These are phyloP conservation scores for Aspergillus carlsbadensis DNA, from an alignment of 495 filamentous ascomycete genomes.

Conservation along the genomic window DNA sequence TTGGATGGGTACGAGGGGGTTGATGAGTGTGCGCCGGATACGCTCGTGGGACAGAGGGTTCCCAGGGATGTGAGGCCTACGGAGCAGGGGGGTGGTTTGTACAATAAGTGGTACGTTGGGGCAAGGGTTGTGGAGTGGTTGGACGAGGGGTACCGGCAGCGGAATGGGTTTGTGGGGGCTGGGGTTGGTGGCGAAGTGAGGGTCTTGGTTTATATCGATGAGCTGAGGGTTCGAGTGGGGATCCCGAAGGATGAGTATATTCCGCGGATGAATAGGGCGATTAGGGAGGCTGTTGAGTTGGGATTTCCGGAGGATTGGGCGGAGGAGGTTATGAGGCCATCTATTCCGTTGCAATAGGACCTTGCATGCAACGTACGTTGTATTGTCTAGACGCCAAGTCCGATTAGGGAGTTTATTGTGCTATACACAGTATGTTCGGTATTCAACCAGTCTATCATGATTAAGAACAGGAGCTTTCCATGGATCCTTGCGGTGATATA, in stretches of 20 bases:
- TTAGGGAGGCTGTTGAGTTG: slow-evolving; percentile 56
- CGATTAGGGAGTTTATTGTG: slow-evolving; percentile 1
- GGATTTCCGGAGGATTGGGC: slow-evolving; percentile 60
- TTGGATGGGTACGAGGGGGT: slow-evolving; percentile 45
- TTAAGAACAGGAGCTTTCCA: slow-evolving; percentile 8
- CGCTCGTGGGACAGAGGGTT: slow-evolving; percentile 20
- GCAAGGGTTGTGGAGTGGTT: slow-evolving; percentile 37
- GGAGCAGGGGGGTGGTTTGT: slow-evolving; percentile 35
- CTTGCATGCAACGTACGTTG: too few relatives aligned
- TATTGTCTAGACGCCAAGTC: background rate
- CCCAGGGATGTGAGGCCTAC: slow-evolving; percentile 39
- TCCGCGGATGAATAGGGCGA: slow-evolving; percentile 64
- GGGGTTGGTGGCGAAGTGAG: slow-evolving; percentile 32
- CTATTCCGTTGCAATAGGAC: slow-evolving; percentile 41
- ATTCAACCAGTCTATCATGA: slow-evolving; percentile 8
- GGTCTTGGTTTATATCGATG: slow-evolving; percentile 59
- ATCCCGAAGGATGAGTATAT: slow-evolving; percentile 63
- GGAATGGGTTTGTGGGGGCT: slow-evolving; percentile 9
- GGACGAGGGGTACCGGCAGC: slow-evolving; percentile 20
- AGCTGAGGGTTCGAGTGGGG: slow-evolving; percentile 30
- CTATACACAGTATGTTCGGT: slow-evolving; percentile 9
- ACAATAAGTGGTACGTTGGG: slow-evolving; percentile 42
- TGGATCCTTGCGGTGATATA: background rate
- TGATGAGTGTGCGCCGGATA: slow-evolving; percentile 20
- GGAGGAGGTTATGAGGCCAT: slow-evolving; percentile 54